These are phyloP conservation scores for Drosera capensis DNA, from an alignment of 148 eudicot genomes.

Conservation along the genomic window DNA sequence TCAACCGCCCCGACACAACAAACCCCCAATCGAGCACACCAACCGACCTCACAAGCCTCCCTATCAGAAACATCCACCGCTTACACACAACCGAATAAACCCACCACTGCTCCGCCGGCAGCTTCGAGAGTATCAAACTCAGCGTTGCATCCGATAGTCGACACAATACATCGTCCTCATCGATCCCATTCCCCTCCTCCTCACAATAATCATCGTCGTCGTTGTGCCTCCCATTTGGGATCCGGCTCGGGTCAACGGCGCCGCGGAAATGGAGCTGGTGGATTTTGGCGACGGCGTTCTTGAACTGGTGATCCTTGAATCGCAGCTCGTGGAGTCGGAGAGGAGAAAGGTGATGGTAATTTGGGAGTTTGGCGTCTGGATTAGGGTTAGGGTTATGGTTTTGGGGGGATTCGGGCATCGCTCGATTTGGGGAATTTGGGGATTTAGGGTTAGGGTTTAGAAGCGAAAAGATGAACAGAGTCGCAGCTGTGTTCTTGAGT, in stretches of 20 bases:
- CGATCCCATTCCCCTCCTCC: no score
- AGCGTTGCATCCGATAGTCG: conserved; percentile 45
- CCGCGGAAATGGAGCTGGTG: conserved; percentile 22
- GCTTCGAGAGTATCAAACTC: conserved; percentile 28
- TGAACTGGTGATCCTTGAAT: conserved; percentile 34
- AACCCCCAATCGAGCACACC: conserved; percentile 61
- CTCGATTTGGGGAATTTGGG: background rate
- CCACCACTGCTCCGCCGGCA: conserved; percentile 28
- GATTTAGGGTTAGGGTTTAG: conserved; percentile 20
- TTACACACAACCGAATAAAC: conserved; percentile 48
- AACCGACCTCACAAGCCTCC: conserved; percentile 30
- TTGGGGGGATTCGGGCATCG: conserved; percentile 16
- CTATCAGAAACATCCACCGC: conserved; percentile 47
- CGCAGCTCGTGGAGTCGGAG: conserved; percentile 35
- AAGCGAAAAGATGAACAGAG: background rate
- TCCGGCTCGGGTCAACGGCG: conserved; percentile 21
- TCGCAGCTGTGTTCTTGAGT: no score
- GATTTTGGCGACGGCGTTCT: conserved; percentile 36
- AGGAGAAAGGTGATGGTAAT: no score
- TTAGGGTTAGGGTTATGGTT: conserved; percentile 16
- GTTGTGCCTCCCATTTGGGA: no score
- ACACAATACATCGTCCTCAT: conserved; percentile 25
- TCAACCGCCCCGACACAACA: conserved; percentile 54
- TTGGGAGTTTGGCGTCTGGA: conserved; percentile 11
- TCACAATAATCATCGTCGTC: no score